These are phyloP conservation scores for Xerocomellus chrysenteron DNA, from an alignment of 768 basidiomycete genomes.

Conservation along the genomic window DNA sequence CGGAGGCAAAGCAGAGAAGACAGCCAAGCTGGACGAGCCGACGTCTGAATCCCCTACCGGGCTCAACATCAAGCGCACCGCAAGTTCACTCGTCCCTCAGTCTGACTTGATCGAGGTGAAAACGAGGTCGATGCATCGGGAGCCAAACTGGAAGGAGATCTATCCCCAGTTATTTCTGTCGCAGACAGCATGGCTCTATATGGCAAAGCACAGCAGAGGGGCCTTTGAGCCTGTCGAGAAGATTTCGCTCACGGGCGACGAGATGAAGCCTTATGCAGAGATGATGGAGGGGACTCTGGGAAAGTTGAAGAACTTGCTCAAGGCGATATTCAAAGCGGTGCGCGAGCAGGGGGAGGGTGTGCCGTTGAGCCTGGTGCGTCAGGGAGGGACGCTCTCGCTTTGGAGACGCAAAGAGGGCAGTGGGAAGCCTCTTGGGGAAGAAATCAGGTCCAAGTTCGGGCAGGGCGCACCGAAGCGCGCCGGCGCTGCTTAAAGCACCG, in stretches of 20 bases:
- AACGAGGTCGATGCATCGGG: constrained; percentile 28
- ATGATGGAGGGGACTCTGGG: constrained; percentile 20
- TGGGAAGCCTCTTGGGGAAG: constrained; percentile 19
- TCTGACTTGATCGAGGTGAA: constrained; percentile 35
- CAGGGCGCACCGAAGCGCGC: neutral
- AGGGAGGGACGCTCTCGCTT: constrained; percentile 42
- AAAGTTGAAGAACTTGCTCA: constrained; percentile 29
- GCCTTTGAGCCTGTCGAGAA: constrained; percentile 52
- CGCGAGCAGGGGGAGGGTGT: constrained; percentile 52
- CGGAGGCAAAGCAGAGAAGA: neutral
- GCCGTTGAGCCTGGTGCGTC: constrained; percentile 55
- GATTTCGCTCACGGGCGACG: constrained; percentile 34
- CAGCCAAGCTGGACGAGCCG: neutral
- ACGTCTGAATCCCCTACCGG: neutral
- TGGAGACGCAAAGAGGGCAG: constrained; percentile 43
- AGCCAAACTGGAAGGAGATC: constrained; percentile 55
- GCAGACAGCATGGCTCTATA: constrained; percentile 58
- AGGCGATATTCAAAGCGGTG: constrained; percentile 46
- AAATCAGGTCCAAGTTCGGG: constrained; percentile 24
- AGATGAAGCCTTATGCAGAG: constrained; percentile 24
- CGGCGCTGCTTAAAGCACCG: neutral
- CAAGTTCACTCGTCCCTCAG: constrained; percentile 35
- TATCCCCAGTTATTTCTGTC: constrained; percentile 72
- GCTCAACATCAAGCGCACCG: constrained; percentile 23
- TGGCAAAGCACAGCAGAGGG: constrained; percentile 58